These are phyloP conservation scores for Gloeopeniophorella convolvens DNA, from an alignment of 768 basidiomycete species.

Conservation along the genomic window DNA sequence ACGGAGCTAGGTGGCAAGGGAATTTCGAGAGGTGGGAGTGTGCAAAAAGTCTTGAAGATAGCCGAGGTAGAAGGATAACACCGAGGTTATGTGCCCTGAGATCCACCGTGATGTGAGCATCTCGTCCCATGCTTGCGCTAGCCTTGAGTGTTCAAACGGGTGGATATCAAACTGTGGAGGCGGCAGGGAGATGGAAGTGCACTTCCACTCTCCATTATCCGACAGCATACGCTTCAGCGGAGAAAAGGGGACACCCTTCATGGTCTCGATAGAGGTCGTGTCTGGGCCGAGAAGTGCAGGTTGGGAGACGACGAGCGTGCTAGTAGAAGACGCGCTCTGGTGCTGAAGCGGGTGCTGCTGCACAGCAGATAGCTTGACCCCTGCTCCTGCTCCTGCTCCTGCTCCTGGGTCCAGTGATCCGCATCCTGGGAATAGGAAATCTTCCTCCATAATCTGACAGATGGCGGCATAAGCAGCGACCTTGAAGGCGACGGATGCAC, in stretches of 20 bases:
- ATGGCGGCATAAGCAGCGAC: background rate
- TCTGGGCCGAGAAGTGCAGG: too few relatives aligned
- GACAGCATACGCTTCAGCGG: background rate
- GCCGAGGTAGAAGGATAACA: conserved; percentile 19
- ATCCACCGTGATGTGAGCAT: conserved; percentile 19
- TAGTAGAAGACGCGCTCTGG: too few relatives aligned
- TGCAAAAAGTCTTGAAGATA: conserved; percentile 16
- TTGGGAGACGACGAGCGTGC: too few relatives aligned
- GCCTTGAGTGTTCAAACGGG: conserved; percentile 17
- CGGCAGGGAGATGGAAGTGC: background rate
- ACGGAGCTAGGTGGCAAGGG: conserved; percentile 1
- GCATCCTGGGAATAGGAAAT: conserved; percentile 60
- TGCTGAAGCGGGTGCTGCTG: too few relatives aligned
- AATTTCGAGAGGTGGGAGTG: conserved; percentile 19
- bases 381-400: too few relatives aligned
- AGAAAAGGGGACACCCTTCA: background rate
- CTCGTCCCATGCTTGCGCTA: conserved; percentile 18
- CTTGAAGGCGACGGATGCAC: background rate
- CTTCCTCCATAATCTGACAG: conserved; percentile 62
- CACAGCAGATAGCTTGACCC: too few relatives aligned
- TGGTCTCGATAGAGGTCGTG: background rate
- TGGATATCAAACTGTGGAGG: conserved; percentile 1
- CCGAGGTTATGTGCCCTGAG: conserved; percentile 14
- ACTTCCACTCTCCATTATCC: background rate
- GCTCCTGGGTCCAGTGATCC: background rate